phyloP scores from a whole-genome alignment of 2,329 filamentous ascomycete genomes.

The Pseudogymnoascus sp. region DNA sequence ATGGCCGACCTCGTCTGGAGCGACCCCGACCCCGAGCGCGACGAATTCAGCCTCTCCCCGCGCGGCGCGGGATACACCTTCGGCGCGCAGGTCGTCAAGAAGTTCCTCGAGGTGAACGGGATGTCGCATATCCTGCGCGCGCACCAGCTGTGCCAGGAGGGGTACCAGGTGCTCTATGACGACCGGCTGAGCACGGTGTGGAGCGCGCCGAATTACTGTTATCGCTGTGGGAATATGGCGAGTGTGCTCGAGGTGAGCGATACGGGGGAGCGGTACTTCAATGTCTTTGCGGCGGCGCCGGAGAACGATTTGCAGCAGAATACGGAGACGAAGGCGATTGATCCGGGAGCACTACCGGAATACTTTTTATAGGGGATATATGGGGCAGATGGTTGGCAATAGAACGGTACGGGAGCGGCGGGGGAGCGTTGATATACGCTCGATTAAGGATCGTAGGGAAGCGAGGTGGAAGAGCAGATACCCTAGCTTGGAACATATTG shows the following conservation, averaged over 20 bases:
- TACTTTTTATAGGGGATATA: conserved; percentile 54
- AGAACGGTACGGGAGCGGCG: not conserved
- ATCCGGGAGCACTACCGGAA: conserved; percentile 58
- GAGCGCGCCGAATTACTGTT: conserved; percentile 82
- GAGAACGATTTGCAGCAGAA: conserved; percentile 87
- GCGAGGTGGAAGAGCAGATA: not conserved
- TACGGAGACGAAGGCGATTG: conserved; percentile 62
- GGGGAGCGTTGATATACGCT: not conserved
- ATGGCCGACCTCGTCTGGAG: conserved; percentile 99
- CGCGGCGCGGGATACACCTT: conserved; percentile 96
- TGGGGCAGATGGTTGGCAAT: not conserved
- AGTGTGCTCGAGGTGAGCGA: conserved; percentile 95
- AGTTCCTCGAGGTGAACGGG: conserved; percentile 93
- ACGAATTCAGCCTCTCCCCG: conserved; percentile 92
- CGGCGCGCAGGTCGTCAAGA: conserved; percentile 94
- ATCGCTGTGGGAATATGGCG: conserved; percentile 93
- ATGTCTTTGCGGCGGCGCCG: conserved; percentile 93
- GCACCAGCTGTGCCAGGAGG: conserved; percentile 98
- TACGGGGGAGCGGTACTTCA: conserved; percentile 88
- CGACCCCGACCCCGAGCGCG: conserved; percentile 91
- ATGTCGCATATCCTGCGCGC: conserved; percentile 97
- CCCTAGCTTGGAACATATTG: not conserved
- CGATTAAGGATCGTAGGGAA: not conserved
- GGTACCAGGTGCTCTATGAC: conserved; percentile 94
- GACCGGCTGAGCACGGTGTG: conserved; percentile 92